Evolutionary conservation across 768 basidiomycete species (phyloP), one percentile per base, ranked within the genome.

Genomic region (Pulveroboletus ravenelii): DNA sequence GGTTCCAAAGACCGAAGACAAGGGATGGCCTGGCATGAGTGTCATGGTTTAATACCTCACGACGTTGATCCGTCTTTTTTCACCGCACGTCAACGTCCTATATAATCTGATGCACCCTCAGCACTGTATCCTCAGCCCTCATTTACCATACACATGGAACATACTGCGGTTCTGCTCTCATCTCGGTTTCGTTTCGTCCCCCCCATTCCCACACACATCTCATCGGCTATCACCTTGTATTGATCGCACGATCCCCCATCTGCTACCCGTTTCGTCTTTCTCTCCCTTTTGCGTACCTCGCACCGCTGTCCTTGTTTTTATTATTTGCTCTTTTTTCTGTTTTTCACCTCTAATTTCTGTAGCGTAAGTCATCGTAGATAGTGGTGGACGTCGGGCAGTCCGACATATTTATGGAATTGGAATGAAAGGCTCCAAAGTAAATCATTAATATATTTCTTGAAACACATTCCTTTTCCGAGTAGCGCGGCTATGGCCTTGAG

Each of bases 1-100:
- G 0, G 17, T 69, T 31, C 43, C 67, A 41, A 67, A 69, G 69
- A 65, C 56, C 4, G 67, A 68, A 50, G 67, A 70, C 5, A 64
- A 59, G 49, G 62, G 51, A 35, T 68, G 69, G 69, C 52, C 65
- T 37, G 57, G 65, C 25, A 70, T 63, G 59, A 56, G 61, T 59
- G 62, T 45, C 62, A 52, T 47, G 65, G 64, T 70, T 50, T 68
- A 44, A 63, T 55, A 45, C 43, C 49, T 40, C 15, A 27, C 55
- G 47, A 44, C 32, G 27, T 48, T 29, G 48, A 53, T 49, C 32
- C 36, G 12, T 32, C 49, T 50, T 32, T 17, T 41, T 39, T 41
- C 32, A 38, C 55, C 51, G 58, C 61, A 54, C 57, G 52, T 39
- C 56, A 48, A 17, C 52, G 53, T 32, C 23, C 49, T 54, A 47